These are phyloP conservation scores for Chlorella sp. DNA, from an alignment of 139 green algal genomes.

Conservation along the genomic window DNA sequence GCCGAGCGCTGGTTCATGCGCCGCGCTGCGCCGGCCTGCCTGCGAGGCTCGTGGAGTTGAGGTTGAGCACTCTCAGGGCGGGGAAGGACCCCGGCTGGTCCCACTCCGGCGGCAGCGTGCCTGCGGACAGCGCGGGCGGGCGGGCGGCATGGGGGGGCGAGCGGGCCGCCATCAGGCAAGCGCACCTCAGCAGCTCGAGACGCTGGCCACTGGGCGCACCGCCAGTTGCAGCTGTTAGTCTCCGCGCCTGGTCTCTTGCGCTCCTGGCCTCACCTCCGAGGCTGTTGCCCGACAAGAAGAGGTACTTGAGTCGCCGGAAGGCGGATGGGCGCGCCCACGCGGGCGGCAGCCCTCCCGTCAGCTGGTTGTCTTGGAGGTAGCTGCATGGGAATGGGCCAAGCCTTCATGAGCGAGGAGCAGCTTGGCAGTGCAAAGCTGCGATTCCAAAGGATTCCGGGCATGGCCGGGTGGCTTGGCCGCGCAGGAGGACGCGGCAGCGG, in stretches of 20 bases:
- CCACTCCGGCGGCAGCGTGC: slow-evolving; percentile 19
- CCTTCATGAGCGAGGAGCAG: background rate
- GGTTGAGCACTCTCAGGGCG: slow-evolving; percentile 9
- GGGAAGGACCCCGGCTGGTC: slow-evolving; percentile 7
- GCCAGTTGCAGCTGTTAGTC: background rate
- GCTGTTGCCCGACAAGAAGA: slow-evolving; percentile 16
- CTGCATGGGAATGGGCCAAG: background rate
- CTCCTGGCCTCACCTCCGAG: slow-evolving; percentile 10
- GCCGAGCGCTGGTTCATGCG: background rate
- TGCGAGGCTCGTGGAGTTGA: no score
- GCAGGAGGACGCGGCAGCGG: background rate
- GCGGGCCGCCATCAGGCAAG: background rate
- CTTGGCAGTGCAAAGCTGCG: background rate
- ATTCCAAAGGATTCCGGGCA: background rate
- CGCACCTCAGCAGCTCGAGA: background rate
- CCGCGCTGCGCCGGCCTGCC: no score
- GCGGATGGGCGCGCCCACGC: background rate
- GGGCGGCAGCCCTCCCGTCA: slow-evolving; percentile 34
- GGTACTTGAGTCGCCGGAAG: slow-evolving; percentile 6
- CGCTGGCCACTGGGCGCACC: background rate
- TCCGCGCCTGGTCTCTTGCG: background rate
- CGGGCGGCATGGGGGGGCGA: no score
- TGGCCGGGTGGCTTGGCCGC: background rate
- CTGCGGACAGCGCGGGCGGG: background rate
- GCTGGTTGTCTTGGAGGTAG: slow-evolving; percentile 33